Conservation (phyloP, 306 rosid species). For the Amphicarpaea edgeworthii region DNA sequence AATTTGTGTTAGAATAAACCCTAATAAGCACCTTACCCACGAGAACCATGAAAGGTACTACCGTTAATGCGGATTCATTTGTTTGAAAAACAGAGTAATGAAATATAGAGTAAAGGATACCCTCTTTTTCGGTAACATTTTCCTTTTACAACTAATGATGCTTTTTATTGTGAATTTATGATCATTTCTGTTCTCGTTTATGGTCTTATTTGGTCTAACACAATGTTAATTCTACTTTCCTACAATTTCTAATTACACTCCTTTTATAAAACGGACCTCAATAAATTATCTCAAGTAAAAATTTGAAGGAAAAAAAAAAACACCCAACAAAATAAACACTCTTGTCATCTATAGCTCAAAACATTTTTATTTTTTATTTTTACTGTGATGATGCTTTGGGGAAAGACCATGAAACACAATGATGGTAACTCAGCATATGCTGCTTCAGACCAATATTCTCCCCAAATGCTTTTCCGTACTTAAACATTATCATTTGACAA, state of each 20-base stretch:
- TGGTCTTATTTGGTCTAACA: not conserved
- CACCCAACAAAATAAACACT: not conserved
- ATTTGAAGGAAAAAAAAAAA: not conserved
- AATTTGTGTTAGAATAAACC: not conserved
- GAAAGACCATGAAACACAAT: slow-evolving; percentile 44
- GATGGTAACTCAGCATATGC: slow-evolving; percentile 46
- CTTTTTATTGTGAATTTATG: not conserved
- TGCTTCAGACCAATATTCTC: slow-evolving; percentile 48
- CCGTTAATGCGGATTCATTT: slow-evolving; percentile 10
- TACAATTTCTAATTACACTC: not conserved
- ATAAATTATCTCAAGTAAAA: not conserved
- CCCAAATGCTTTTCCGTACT: slow-evolving; percentile 42
- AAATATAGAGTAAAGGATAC: slow-evolving; percentile 8
- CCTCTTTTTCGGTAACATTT: slow-evolving; percentile 36
- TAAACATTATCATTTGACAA: slow-evolving; percentile 39
- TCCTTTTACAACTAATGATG: slow-evolving; percentile 35
- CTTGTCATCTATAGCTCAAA: not conserved
- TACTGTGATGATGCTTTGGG: slow-evolving; percentile 44
- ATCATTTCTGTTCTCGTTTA: not conserved
- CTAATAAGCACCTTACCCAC: slow-evolving; percentile 20
- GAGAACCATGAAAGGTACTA: not conserved
- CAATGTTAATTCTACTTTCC: not conserved
- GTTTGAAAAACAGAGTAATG: not conserved
- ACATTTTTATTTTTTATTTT: not conserved
- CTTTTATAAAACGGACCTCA: not conserved